A percentile compares a stretch with the other conserved stretches of the same genome.
Evolutionary conservation across 495 filamentous ascomycete species (phyloP).

Genomic region (Geopyxis carbonaria): DNA sequence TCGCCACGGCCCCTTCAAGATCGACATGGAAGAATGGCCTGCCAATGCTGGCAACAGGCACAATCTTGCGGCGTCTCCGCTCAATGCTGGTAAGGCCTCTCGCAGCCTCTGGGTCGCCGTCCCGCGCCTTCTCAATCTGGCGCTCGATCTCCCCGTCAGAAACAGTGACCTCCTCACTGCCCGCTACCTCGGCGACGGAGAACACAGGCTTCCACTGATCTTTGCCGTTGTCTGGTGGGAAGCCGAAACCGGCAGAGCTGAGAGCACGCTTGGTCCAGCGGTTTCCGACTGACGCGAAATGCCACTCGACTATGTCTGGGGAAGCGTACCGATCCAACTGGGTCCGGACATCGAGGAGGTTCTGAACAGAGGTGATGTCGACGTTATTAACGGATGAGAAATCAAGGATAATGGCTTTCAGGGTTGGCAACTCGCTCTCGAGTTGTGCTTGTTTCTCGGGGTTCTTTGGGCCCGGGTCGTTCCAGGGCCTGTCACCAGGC

Average conservation of each 20-base stretch:
- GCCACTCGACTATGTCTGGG: conserved; percentile 83
- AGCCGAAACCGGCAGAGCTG: conserved; percentile 83
- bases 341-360: conserved; percentile 93
- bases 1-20: conserved; percentile 70
- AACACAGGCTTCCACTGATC: conserved; percentile 91
- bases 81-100: conserved; percentile 44
- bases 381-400: conserved; percentile 94
- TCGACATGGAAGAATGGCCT: conserved; percentile 90
- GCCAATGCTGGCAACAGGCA: conserved; percentile 68
- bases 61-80: conserved; percentile 31
- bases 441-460: conserved; percentile 33
- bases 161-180: conserved; percentile 41
- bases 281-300: conserved; percentile 87
- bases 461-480: conserved; percentile 62
- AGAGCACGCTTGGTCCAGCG: conserved; percentile 95
- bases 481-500: conserved; percentile 85
- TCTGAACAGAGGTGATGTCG: conserved; percentile 84
- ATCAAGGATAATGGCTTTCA: conserved; percentile 88
- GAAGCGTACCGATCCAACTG: conserved; percentile 79
- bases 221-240: conserved; percentile 43
- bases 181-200: conserved; percentile 72
- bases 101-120: conserved; percentile 32
- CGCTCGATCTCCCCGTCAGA: conserved; percentile 31
- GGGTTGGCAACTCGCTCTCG: conserved; percentile 45
- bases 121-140: conserved; percentile 29